Conservation (phyloP, 2,329 filamentous ascomycete species). For the Neopestalotiopsis rosae region DNA sequence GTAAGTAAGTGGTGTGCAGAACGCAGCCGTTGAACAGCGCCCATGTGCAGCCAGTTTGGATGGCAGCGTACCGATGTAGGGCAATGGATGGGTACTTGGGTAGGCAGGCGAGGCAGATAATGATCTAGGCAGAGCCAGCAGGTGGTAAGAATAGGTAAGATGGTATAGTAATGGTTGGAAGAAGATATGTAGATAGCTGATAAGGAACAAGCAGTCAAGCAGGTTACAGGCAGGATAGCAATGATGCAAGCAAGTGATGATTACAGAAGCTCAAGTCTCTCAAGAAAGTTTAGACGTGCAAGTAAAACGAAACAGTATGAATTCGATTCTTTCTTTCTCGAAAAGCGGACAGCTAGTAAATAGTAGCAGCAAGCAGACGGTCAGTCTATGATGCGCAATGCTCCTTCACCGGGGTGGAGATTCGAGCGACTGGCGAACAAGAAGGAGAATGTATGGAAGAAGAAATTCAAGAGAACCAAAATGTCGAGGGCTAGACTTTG, state of each 20-base stretch:
- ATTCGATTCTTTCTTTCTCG: background rate
- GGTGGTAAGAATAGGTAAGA: background rate
- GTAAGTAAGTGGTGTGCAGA: background rate
- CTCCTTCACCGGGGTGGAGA: background rate
- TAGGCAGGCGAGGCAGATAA: too few relatives aligned
- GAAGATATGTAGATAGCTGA: background rate
- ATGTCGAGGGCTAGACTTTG: background rate
- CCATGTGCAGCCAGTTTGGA: background rate
- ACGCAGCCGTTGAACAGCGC: background rate
- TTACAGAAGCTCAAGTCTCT: background rate
- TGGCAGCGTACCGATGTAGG: too few relatives aligned
- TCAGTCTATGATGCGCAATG: background rate
- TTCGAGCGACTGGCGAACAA: background rate
- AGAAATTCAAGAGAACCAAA: background rate
- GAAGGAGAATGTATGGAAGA: background rate
- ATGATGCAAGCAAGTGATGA: background rate
- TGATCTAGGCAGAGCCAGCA: background rate
- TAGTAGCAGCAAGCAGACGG: background rate
- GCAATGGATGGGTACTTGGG: too few relatives aligned
- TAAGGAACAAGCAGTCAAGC: background rate
- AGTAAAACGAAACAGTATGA: background rate
- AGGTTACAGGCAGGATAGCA: background rate
- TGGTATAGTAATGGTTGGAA: background rate
- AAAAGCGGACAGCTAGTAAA: too few relatives aligned
- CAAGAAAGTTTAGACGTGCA: background rate